These are phyloP conservation scores for Fennellomyces sp. DNA, from an alignment of 371 early-diverging fungal species.

Conservation along the genomic window DNA sequence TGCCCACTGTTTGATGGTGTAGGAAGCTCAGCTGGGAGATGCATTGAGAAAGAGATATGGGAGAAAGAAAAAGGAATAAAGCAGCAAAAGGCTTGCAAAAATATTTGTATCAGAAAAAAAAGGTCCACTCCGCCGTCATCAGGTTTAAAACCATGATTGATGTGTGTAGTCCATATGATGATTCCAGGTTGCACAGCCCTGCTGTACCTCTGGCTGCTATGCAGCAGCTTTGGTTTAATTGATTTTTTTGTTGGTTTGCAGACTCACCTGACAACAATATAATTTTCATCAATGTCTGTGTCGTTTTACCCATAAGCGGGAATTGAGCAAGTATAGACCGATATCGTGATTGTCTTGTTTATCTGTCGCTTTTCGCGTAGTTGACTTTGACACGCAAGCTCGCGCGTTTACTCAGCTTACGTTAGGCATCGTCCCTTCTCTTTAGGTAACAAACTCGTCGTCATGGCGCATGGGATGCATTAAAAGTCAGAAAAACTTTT, in stretches of 20 bases:
- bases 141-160: not conserved
- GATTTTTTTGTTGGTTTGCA: constrained; percentile 1
- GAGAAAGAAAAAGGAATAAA: not conserved
- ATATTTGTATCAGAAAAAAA: constrained; percentile 2
- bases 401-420: not conserved
- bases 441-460: not conserved
- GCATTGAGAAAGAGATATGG: constrained; percentile 1
- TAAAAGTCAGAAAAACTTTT: not conserved
- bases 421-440: not conserved
- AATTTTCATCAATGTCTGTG: not conserved
- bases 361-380: not conserved
- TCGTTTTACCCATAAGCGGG: not conserved
- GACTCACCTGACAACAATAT: not conserved
- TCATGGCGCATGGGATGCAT: not conserved
- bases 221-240: constrained; percentile 5
- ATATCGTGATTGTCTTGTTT: not conserved
- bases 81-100: too few relatives aligned
- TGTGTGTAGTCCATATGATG: not conserved
- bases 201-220: not conserved
- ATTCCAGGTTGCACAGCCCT: not conserved
- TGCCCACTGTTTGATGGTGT: constrained; percentile 5
- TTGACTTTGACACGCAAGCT: not conserved
- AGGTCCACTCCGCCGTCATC: not conserved
- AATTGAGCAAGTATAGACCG: not conserved
- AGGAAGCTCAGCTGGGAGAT: constrained; percentile 2